Evolutionary conservation across 345 rosid species (phyloP).

Genomic region (Theobroma cacao): DNA sequence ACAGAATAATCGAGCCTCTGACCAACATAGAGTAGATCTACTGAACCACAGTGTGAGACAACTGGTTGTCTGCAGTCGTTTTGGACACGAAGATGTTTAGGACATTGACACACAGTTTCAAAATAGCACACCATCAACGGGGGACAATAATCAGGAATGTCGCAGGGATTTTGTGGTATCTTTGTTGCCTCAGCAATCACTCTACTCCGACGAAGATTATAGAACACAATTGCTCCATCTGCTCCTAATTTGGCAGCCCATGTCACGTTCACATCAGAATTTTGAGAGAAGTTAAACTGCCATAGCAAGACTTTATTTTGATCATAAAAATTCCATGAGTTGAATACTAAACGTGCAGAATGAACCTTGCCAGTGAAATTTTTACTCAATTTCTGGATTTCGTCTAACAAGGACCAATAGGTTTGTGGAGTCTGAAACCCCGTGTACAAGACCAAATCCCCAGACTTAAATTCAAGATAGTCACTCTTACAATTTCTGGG

Average conservation of each 20-base stretch:
- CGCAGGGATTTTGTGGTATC: slow-evolving; percentile 42
- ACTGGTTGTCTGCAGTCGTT: slow-evolving; percentile 29
- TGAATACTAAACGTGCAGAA: slow-evolving; percentile 32
- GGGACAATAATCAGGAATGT: slow-evolving; percentile 40
- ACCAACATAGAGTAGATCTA: slow-evolving; percentile 30
- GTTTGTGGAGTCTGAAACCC: slow-evolving; percentile 41
- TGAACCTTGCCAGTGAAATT: slow-evolving; percentile 30
- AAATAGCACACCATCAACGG: slow-evolving; percentile 33
- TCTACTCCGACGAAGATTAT: slow-evolving; percentile 24
- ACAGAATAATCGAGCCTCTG: slow-evolving; percentile 54
- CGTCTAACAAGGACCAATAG: slow-evolving; percentile 46
- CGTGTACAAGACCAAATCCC: slow-evolving; percentile 46
- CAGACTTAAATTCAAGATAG: slow-evolving; percentile 36
- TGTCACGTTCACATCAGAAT: slow-evolving; percentile 32
- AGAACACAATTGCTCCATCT: slow-evolving; percentile 37
- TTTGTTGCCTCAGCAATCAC: slow-evolving; percentile 24
- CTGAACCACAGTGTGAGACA: slow-evolving; percentile 23
- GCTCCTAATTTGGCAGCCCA: slow-evolving; percentile 41
- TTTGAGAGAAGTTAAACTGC: slow-evolving; percentile 33
- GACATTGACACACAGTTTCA: slow-evolving; percentile 42
- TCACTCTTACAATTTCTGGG: slow-evolving; percentile 16
- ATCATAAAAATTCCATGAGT: slow-evolving; percentile 56
- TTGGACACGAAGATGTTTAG: slow-evolving; percentile 17
- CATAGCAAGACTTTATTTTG: slow-evolving; percentile 30
- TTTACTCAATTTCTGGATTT: slow-evolving; percentile 25